phyloP scores from a whole-genome alignment of 1,139 yeast genomes.

The Debaryomyces psychrophilus region DNA sequence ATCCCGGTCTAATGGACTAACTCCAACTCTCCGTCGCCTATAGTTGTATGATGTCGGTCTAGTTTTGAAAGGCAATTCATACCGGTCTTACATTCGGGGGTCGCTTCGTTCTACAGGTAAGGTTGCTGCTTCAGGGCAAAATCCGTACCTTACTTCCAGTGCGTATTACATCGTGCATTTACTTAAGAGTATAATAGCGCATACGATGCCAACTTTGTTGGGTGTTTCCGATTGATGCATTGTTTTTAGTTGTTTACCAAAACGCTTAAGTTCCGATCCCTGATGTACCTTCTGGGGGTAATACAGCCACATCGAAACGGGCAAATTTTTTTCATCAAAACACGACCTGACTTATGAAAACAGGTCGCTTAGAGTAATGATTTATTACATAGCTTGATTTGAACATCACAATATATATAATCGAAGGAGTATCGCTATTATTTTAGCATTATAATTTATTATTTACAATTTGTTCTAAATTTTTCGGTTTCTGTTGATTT shows the following conservation, averaged over 20 bases:
- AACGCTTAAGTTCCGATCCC: slow-evolving; percentile 8
- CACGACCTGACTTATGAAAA: slow-evolving; percentile 1
- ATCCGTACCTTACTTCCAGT: slow-evolving; percentile 8
- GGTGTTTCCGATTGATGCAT: slow-evolving; percentile 7
- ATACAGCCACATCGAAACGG: slow-evolving; percentile 7
- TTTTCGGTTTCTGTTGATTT: not conserved
- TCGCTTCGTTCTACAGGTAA: not conserved
- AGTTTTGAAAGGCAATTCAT: not conserved
- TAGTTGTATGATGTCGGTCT: not conserved
- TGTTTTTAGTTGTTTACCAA: not conserved
- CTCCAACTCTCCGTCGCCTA: not conserved
- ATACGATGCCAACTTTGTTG: slow-evolving; percentile 1
- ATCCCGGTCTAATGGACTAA: no score
- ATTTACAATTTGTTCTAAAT: slow-evolving; percentile 1
- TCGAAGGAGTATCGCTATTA: slow-evolving; percentile 8
- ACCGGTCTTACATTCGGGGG: not conserved
- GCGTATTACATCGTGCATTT: not conserved
- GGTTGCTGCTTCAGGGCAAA: not conserved
- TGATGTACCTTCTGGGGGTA: slow-evolving; percentile 8
- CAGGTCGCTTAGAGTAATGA: slow-evolving; percentile 1
- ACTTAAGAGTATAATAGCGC: not conserved
- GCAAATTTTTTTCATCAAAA: not conserved
- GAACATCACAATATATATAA: slow-evolving; percentile 3
- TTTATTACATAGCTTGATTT: not conserved
- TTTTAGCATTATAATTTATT: slow-evolving; percentile 5